phyloP scores from a whole-genome alignment of 1,139 yeast species.

The Scheffersomyces quercinus region DNA sequence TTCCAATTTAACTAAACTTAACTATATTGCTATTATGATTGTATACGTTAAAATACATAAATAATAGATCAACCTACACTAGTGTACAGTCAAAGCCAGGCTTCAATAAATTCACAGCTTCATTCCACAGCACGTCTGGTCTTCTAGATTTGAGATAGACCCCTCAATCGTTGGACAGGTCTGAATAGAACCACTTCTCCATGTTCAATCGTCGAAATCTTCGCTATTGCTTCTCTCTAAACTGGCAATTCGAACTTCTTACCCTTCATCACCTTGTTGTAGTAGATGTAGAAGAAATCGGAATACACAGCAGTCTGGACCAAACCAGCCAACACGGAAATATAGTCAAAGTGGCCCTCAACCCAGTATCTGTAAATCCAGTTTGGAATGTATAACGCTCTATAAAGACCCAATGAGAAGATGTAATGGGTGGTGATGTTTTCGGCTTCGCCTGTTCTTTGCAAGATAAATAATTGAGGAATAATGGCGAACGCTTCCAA shows the following conservation, averaged over 20 bases:
- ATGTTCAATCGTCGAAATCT: neutral
- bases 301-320: constrained; percentile 86
- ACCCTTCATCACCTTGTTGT: constrained; percentile 76
- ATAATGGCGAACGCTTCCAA: constrained; percentile 87
- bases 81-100: too few species aligned
- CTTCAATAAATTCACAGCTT: too few species aligned
- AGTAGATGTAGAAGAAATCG: constrained; percentile 92
- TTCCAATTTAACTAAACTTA: too few species aligned
- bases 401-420: constrained; percentile 86
- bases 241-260: constrained; percentile 79
- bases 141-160: too few species aligned
- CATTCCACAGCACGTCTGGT: too few species aligned
- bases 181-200: too few species aligned
- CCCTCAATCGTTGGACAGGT: too few species aligned
- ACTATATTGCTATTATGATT: too few species aligned
- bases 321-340: constrained; percentile 77
- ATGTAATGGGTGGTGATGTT: constrained; percentile 88
- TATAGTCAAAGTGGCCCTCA: constrained; percentile 67
- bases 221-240: constrained; percentile 19
- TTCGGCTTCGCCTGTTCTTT: constrained; percentile 87
- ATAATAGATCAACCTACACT: too few species aligned
- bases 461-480: constrained; percentile 89
- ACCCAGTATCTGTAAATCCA: constrained; percentile 86
- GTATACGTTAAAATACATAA: too few species aligned
- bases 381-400: constrained; percentile 88